Percentiles rank a stretch among this genome's conserved stretches.
Evolutionary conservation across 2,329 filamentous ascomycete genomes (phyloP).

Genomic region (Neodidymelliopsis sp.): DNA sequence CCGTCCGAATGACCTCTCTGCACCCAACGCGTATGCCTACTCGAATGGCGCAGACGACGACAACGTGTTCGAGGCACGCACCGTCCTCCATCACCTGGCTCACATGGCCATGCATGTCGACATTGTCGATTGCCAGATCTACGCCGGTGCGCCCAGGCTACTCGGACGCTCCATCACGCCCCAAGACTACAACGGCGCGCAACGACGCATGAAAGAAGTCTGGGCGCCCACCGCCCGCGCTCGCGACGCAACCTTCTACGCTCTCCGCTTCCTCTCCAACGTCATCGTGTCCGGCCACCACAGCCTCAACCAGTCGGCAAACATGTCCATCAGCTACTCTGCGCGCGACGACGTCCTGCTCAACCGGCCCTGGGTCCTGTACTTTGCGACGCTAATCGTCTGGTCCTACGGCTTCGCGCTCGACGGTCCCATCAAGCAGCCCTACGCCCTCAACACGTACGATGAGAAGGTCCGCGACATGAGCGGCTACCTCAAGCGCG

Average conservation of each 20-base stretch:
- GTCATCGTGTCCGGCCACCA: constrained; percentile 73
- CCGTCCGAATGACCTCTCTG: constrained; percentile 54
- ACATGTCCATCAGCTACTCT: constrained; percentile 65
- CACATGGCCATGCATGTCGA: constrained; percentile 99
- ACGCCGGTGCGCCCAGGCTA: constrained; percentile 83
- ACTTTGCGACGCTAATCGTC: constrained; percentile 88
- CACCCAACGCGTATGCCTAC: constrained; percentile 41
- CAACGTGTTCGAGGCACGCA: constrained; percentile 84
- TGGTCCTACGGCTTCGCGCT: constrained; percentile 95
- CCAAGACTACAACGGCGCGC: constrained; percentile 80
- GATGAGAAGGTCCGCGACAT: constrained; percentile 78
- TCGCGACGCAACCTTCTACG: constrained; percentile 91
- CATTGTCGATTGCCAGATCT: constrained; percentile 97
- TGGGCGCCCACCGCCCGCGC: constrained; percentile 92
- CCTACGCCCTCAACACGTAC: constrained; percentile 62
- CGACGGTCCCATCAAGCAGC: constrained; percentile 74
- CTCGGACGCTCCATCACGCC: constrained; percentile 85
- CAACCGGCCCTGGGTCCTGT: constrained; percentile 94
- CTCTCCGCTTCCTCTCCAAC: constrained; percentile 85
- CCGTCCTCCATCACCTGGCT: constrained; percentile 88
- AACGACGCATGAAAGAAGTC: constrained; percentile 81
- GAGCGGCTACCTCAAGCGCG: constrained; percentile 76
- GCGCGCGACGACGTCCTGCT: constrained; percentile 88
- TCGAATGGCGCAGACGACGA: constrained; percentile 60
- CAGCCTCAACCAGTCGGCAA: constrained; percentile 26